Evolutionary conservation across 768 basidiomycete species (phyloP).

Genomic region (Lyophyllum decastes): DNA sequence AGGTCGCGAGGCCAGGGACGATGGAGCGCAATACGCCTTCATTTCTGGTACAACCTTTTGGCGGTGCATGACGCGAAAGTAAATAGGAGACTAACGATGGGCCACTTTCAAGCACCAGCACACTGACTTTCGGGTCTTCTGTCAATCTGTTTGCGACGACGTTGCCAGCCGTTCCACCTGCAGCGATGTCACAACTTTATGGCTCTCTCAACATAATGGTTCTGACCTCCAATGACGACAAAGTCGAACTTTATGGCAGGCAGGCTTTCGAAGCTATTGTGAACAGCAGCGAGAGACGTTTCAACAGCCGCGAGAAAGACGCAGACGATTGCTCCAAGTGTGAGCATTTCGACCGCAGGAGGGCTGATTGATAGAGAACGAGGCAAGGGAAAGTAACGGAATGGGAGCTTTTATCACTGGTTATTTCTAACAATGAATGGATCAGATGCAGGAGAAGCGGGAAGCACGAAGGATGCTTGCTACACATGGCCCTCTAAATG

Average conservation of each 20-base stretch:
- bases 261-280: background rate
- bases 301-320: too few species aligned
- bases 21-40: slow-evolving; percentile 20
- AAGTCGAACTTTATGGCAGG: background rate
- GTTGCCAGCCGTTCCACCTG: slow-evolving; percentile 20
- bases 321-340: too few species aligned
- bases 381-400: too few species aligned
- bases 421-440: too few species aligned
- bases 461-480: too few species aligned
- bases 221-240: background rate
- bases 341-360: too few species aligned
- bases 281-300: background rate
- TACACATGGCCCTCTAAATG: too few species aligned
- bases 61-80: background rate
- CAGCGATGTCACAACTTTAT: background rate
- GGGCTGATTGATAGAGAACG: too few species aligned
- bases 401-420: too few species aligned
- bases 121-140: slow-evolving; percentile 7
- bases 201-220: background rate
- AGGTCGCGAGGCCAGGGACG: slow-evolving; percentile 22
- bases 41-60: slow-evolving; percentile 14
- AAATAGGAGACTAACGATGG: slow-evolving; percentile 4
- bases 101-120: slow-evolving; percentile 16
- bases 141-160: too few species aligned
- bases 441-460: too few species aligned